Conservation (phyloP, 768 basidiomycete genomes). For the Tubosaeta sp. region DNA sequence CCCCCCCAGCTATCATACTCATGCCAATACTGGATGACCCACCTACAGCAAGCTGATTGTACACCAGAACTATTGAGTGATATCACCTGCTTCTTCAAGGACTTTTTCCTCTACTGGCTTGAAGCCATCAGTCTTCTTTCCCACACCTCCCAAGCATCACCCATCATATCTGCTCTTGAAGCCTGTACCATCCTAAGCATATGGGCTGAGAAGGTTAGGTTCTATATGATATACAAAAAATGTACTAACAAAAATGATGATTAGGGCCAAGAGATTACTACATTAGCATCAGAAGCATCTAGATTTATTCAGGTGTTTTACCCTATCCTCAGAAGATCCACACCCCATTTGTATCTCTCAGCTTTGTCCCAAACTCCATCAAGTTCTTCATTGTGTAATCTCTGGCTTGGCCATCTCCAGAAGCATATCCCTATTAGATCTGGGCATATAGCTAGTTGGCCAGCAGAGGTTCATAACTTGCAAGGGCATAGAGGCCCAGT, state of each 20-base stretch:
- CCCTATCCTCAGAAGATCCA: background rate
- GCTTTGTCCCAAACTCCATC: constrained; percentile 3
- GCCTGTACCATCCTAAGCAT: background rate
- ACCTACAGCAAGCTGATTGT: background rate
- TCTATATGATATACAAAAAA: background rate
- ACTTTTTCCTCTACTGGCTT: background rate
- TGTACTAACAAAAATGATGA: background rate
- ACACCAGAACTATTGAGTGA: background rate
- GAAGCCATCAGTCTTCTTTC: background rate
- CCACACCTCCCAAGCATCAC: too few species aligned
- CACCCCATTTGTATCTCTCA: background rate
- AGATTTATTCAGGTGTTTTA: background rate
- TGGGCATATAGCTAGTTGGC: background rate
- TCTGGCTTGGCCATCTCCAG: background rate
- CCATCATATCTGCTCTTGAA: background rate
- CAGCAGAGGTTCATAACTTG: background rate
- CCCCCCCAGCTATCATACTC: background rate
- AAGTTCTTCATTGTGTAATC: background rate
- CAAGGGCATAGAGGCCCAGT: background rate
- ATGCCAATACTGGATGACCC: background rate
- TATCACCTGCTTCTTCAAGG: background rate
- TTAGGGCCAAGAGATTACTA: background rate
- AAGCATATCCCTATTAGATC: background rate
- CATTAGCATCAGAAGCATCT: constrained; percentile 1
- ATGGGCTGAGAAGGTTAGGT: constrained; percentile 2